Conservation (phyloP, 495 filamentous ascomycete species). For the Podospora pseudopauciseta region DNA sequence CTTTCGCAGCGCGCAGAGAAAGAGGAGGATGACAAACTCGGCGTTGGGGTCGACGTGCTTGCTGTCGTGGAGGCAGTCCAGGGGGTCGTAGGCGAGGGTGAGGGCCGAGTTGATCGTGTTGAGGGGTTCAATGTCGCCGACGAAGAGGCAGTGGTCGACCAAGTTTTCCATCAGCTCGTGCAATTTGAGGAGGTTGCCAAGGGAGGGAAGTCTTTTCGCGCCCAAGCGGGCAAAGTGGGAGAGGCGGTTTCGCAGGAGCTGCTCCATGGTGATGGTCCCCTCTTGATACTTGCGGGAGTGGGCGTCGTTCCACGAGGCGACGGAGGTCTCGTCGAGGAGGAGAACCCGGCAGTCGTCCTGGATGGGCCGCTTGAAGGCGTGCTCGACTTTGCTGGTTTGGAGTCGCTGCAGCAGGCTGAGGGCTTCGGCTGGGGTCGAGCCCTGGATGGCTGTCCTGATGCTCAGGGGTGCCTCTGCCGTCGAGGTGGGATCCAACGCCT, state of each 20-base stretch:
- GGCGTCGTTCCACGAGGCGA: constrained; percentile 21
- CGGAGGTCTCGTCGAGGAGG: constrained; percentile 19
- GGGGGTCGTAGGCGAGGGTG: constrained; percentile 16
- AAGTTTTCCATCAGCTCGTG: constrained; percentile 6
- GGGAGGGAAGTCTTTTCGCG: constrained; percentile 7
- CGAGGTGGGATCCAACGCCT: not conserved
- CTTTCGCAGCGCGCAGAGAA: constrained; percentile 26
- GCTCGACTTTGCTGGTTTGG: constrained; percentile 10
- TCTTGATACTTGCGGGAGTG: constrained; percentile 18
- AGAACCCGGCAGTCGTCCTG: constrained; percentile 16
- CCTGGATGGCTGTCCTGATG: constrained; percentile 22
- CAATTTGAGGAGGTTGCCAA: constrained; percentile 12
- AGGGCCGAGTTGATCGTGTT: constrained; percentile 16
- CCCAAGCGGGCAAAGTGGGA: constrained; percentile 12
- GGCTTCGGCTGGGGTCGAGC: constrained; percentile 20
- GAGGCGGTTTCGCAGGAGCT: constrained; percentile 20
- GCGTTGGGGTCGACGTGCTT: constrained; percentile 24
- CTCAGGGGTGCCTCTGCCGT: constrained; percentile 14
- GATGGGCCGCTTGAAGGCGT: constrained; percentile 20
- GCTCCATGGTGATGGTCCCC: constrained; percentile 15
- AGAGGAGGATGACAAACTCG: constrained; percentile 22
- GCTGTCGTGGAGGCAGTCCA: constrained; percentile 13
- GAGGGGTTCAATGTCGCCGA: constrained; percentile 15
- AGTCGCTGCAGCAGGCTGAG: constrained; percentile 25
- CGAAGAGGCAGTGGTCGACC: constrained; percentile 16